phyloP scores from a whole-genome alignment of 2,329 filamentous ascomycete species.

The Ciborinia camelliae region DNA sequence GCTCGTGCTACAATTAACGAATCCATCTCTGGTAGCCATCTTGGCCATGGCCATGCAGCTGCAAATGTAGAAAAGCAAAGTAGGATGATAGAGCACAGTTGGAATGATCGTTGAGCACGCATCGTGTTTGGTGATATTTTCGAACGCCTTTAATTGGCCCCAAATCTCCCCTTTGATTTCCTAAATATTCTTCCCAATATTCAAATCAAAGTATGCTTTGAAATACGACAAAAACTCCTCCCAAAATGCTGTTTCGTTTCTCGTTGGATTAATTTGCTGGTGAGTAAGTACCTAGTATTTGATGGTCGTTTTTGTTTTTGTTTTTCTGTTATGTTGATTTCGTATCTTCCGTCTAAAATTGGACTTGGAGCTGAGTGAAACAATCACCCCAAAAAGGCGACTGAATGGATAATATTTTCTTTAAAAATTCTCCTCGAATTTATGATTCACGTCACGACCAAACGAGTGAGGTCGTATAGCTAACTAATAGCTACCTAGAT shows the following conservation, averaged over 20 bases:
- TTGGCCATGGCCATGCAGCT: constrained; percentile 52
- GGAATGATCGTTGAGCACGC: constrained; percentile 48
- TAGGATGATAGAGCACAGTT: constrained; percentile 49
- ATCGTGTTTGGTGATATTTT: constrained; percentile 41
- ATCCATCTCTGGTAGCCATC: constrained; percentile 53
- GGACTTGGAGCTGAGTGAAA: background rate
- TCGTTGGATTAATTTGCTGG: background rate
- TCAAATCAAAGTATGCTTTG: background rate
- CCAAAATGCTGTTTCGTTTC: background rate
- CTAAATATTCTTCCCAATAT: background rate
- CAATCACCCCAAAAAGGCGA: background rate
- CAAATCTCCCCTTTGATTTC: constrained; percentile 2
- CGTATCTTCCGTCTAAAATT: background rate
- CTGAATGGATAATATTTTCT: constrained; percentile 2
- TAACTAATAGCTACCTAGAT: too few relatives aligned
- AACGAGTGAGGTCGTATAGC: constrained; percentile 13
- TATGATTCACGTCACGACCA: constrained; percentile 1
- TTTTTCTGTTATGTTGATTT: background rate
- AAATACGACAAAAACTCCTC: background rate
- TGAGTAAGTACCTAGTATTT: background rate
- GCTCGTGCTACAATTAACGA: constrained; percentile 48
- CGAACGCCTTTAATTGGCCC: background rate
- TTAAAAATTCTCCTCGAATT: background rate
- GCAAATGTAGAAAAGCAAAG: constrained; percentile 49
- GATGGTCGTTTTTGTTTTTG: background rate